These are phyloP conservation scores for Ilex asprella DNA, from an alignment of 257 asterid genomes.

Conservation along the genomic window DNA sequence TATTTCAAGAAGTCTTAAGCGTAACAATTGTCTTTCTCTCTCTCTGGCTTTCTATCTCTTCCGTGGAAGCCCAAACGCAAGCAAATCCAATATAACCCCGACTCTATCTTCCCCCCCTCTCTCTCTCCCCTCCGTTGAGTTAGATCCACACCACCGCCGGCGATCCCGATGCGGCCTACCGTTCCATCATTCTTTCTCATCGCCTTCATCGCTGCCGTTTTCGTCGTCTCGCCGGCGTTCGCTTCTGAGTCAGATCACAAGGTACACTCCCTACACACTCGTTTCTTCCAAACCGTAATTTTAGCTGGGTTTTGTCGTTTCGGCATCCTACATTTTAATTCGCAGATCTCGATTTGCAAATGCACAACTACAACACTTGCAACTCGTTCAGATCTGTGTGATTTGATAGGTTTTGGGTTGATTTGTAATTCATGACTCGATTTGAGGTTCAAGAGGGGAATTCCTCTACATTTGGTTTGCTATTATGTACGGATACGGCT, in stretches of 20 bases:
- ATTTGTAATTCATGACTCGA: not conserved
- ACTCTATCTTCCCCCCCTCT: not conserved
- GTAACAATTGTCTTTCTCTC: too few species aligned
- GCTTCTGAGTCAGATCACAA: constrained; percentile 46
- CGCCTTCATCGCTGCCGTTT: constrained; percentile 14
- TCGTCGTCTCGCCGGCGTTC: constrained; percentile 25
- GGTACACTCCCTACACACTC: constrained; percentile 24
- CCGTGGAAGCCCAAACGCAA: not conserved
- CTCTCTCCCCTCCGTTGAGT: not conserved
- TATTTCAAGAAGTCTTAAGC: too few species aligned
- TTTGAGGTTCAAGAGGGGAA: too few species aligned
- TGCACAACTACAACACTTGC: not conserved
- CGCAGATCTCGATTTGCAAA: not conserved
- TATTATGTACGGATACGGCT: not conserved
- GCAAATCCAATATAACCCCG: not conserved
- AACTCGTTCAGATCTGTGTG: not conserved
- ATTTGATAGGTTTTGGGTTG: not conserved
- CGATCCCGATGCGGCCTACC: constrained; percentile 27
- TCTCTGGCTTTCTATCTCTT: too few species aligned
- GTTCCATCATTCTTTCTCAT: constrained; percentile 19
- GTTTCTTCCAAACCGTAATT: constrained; percentile 20
- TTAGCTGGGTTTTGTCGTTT: constrained; percentile 12
- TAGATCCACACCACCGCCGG: constrained; percentile 27
- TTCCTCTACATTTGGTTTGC: not conserved
- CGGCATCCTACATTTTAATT: not conserved